phyloP scores from a whole-genome alignment of 1,284 basidiomycete species.

The Anthracocystis walkeri region DNA sequence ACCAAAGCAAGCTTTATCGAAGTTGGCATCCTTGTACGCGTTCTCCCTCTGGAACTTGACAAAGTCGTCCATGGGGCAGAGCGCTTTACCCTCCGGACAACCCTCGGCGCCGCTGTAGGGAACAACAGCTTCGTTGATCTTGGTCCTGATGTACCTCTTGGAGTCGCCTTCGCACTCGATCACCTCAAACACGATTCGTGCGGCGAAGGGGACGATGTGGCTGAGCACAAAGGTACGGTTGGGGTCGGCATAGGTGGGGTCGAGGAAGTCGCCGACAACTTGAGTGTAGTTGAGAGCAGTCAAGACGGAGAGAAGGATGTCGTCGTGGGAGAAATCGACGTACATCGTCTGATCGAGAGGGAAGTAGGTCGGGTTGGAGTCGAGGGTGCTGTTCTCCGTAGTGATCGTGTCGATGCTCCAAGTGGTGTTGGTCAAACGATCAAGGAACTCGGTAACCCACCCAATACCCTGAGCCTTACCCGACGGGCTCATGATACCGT shows the following conservation, averaged over 20 bases:
- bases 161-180: conserved; percentile 42
- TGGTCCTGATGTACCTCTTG: conserved; percentile 78
- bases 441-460: conserved; percentile 73
- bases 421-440: conserved; percentile 51
- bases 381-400: conserved; percentile 62
- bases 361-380: conserved; percentile 53
- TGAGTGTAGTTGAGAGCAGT: conserved; percentile 65
- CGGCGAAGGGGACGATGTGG: conserved; percentile 58
- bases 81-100: conserved; percentile 77
- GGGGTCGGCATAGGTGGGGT: conserved; percentile 38
- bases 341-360: conserved; percentile 64
- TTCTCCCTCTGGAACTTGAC: conserved; percentile 71
- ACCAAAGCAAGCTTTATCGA: conserved; percentile 60
- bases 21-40: conserved; percentile 58
- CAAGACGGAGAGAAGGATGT: conserved; percentile 58
- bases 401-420: conserved; percentile 46
- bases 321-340: conserved; percentile 66
- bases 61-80: conserved; percentile 83
- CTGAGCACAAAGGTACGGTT: conserved; percentile 53
- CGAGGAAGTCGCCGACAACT: conserved; percentile 50
- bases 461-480: conserved; percentile 84
- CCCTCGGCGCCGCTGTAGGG: conserved; percentile 83
- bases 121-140: conserved; percentile 88
- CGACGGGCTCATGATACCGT: conserved; percentile 82
- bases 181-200: conserved; percentile 56